Conservation (phyloP, 345 rosid genomes). For the Brassica napus region Da-Ae NC_063442.1:45019001-45019500, state of each 20-base stretch:
- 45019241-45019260: constrained; percentile 29
- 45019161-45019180: constrained; percentile 22
- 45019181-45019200: constrained; percentile 21
- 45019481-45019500: not conserved
- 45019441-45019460: not conserved
- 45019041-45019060: not conserved
- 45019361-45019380: constrained; percentile 58
- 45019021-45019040: not conserved
- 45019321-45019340: constrained; percentile 44
- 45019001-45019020: not conserved
- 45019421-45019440: constrained; percentile 63
- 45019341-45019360: constrained; percentile 55
- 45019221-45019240: not conserved
- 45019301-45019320: constrained; percentile 45
- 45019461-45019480: not conserved
- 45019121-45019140: constrained; percentile 23
- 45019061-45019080: constrained; percentile 16
- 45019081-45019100: constrained; percentile 37
- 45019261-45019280: constrained; percentile 72
- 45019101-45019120: constrained; percentile 45
- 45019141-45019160: constrained; percentile 31
- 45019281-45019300: constrained; percentile 49
- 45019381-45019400: constrained; percentile 53
- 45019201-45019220: not conserved
- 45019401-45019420: constrained; percentile 47